Evolutionary conservation across 2,329 filamentous ascomycete genomes (phyloP), one percentile per base, ranked within the genome.

Genomic region (Nigrospora sphaerica): DNA sequence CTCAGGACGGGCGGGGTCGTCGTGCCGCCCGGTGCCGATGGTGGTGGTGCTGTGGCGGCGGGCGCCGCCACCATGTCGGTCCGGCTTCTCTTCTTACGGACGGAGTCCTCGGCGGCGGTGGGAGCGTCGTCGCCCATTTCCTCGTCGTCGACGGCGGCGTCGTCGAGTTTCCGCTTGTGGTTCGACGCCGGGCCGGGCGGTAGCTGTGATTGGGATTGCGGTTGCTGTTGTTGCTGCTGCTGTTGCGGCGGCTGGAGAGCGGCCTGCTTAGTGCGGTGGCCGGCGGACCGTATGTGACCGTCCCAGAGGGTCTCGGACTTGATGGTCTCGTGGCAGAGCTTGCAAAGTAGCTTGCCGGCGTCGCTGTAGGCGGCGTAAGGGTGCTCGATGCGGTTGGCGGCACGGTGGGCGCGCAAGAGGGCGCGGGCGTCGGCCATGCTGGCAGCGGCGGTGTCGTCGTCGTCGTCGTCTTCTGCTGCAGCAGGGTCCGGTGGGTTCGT

Each of bases 351-450:
- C 57, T 80, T 83, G 50, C 85, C 85, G 13, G 79, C 72, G 52
- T 81, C 75, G 6, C 83, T 81, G 67, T 89, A 88, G 45, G 75
- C 70, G 37, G 84, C 83, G 56, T 84, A 73, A 4, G 84, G 80
- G 56, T 88, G 83, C 44, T 82, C 76, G 57, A 91, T 82, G 53
- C 85, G 80, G 47, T 88, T 82, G 51, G 85, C 78, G 46, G 82
- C 81, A 54, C 88, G 82, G 65, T 92, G 86, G 59, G 83, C 85
- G 56, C 87, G 86, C 48, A 95, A 77, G 42, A 95, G 78, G 33
- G 86, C 80, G 57, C 89, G 85, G 23, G 88, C 84, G 65, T 95
- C 88, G 54, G 87, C 75, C 86, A 93, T 92, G 52, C 39, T 49
- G 38, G 42, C 33, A 11, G 34, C 16, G 12, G 13, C 34, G 13